These are phyloP conservation scores for Hydrangea macrophylla DNA, from an alignment of 148 eudicot species.

Conservation along the genomic window DNA sequence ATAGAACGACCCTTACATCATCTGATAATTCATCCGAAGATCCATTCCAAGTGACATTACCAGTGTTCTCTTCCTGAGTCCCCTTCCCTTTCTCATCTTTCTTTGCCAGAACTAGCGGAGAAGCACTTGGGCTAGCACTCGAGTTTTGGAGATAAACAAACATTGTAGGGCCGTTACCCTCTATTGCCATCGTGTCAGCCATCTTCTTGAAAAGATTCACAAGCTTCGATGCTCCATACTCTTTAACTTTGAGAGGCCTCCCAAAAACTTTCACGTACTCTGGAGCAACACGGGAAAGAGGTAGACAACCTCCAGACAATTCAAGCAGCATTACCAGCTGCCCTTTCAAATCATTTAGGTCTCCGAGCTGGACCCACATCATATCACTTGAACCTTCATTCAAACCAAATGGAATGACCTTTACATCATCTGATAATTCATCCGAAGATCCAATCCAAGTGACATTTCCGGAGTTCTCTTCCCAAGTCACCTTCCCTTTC, in stretches of 20 bases:
- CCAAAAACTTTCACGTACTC: slow-evolving; percentile 79
- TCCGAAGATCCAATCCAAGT: slow-evolving; percentile 38
- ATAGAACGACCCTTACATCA: slow-evolving; percentile 56
- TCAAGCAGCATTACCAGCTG: slow-evolving; percentile 81
- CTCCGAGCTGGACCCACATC: slow-evolving; percentile 83
- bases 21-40: slow-evolving; percentile 86
- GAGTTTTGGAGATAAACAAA: slow-evolving; percentile 48
- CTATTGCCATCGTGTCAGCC: slow-evolving; percentile 55
- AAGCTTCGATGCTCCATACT: slow-evolving; percentile 76
- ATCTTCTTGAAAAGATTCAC: slow-evolving; percentile 78
- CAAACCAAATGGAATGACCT: too few species aligned
- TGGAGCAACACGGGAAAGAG: slow-evolving; percentile 56
- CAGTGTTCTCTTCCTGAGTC: slow-evolving; percentile 40
- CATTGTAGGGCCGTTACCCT: slow-evolving; percentile 65
- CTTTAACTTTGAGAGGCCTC: slow-evolving; percentile 68
- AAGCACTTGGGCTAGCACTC: slow-evolving; percentile 35
- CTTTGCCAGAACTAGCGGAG: slow-evolving; percentile 32
- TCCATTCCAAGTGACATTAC: slow-evolving; percentile 30
- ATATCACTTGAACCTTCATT: slow-evolving; percentile 48
- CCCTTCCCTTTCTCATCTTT: slow-evolving; percentile 59
- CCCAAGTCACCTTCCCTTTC: too few species aligned
- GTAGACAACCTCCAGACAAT: slow-evolving; percentile 63
- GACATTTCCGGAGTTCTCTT: slow-evolving; percentile 34
- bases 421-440: too few species aligned
- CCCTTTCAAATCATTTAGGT: slow-evolving; percentile 68